Base-by-base conservation (phyloP, 2,329 filamentous ascomycete genomes). In the Colletotrichum liriopes region DNA sequence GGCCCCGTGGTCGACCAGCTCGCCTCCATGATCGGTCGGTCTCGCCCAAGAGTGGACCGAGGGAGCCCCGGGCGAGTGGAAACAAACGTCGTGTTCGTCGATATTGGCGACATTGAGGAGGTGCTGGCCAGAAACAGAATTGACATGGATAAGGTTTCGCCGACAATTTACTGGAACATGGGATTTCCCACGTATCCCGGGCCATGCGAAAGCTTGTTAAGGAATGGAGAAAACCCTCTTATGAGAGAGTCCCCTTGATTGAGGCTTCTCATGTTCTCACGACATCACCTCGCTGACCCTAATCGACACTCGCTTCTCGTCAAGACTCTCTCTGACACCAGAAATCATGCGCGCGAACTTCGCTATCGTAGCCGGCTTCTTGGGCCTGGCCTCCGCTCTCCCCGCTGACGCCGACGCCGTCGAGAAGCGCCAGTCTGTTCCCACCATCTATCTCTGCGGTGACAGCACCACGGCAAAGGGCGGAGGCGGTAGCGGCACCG, bases 391-490 rank as follows among this genome's bases (percentile, higher is more conserved):
- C 61, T 65, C 72, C 35, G 70, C 65, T 61, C 69, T 73, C 2
- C 69, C 78, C 54, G 73, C 74, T 20, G 75, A 78, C 51, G 74
- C 41, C 32, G 59, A 45, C 16, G 76, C 14, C 47, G 54, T 70
- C 45, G 59, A 69, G 39, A 72, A 70, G 70, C 65, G 65, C 47
- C 62, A 65, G 39, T 39, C 59, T 8, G 73, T 68, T 7, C 75
- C 75, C 1, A 89, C 85, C 0, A 81, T 90, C 26, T 89, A 89
- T 75, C 81, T 91, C 47, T 88, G 87, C 11, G 90, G 90, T 43
- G 90, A 92, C 77, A 90, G 88, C 20, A 92, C 90, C 1, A 92
- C 91, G 88, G 88, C 88, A 2, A 79, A 78, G 51, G 82, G 79
- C 14, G 86, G 85, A 5, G 84, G 84, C 39, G 84, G 82, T 8